phyloP scores from a whole-genome alignment of 306 rosid species.

The Quercus agrifolia region DNA sequence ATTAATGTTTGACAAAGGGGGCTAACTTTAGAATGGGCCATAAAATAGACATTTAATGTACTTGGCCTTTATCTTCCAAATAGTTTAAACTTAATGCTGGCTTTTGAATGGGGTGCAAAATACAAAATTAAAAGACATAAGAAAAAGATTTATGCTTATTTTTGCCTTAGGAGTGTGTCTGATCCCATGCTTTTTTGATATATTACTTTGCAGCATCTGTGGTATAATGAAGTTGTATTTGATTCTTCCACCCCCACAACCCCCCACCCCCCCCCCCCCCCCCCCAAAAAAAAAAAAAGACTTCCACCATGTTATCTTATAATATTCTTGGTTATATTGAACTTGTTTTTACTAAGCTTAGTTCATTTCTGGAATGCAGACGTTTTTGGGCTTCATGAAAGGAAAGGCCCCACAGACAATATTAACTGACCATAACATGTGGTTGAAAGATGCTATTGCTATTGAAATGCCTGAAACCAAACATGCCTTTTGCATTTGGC shows the following conservation, averaged over 20 bases:
- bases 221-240: conserved; percentile 10
- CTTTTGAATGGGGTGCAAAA: neutral
- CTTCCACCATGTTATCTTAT: conserved; percentile 14
- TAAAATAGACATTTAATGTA: neutral
- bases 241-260: neutral
- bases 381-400: conserved; percentile 74
- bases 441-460: conserved; percentile 88
- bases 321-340: conserved; percentile 4
- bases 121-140: neutral
- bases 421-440: conserved; percentile 77
- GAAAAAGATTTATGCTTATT: neutral
- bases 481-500: conserved; percentile 86
- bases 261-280: too few relatives aligned
- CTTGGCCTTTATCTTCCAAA: neutral
- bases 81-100: neutral
- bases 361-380: conserved; percentile 30
- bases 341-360: neutral
- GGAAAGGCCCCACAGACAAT: conserved; percentile 80
- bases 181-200: neutral
- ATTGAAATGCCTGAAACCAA: conserved; percentile 64
- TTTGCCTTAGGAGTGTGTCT: neutral
- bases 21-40: conserved; percentile 10
- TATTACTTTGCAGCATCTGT: neutral
- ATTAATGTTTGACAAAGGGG: neutral
- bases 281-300: neutral